Evolutionary conservation across 495 filamentous ascomycete species (phyloP).

Genomic region (Arthonia radiata): DNA sequence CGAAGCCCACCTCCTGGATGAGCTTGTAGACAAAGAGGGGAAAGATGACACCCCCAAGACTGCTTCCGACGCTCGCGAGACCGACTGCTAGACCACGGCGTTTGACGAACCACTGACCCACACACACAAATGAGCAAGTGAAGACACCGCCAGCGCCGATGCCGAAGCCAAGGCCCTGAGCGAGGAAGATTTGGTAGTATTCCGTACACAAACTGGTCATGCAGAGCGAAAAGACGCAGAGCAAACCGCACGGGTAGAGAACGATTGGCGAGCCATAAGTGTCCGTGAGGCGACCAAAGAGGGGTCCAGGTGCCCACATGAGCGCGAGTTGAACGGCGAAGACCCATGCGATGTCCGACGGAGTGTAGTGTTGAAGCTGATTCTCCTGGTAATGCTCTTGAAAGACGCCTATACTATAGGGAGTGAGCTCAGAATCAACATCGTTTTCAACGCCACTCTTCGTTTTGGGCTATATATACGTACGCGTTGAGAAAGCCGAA

Average conservation of each 20-base stretch:
- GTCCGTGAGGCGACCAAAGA: conserved; percentile 14
- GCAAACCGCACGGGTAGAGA: conserved; percentile 8
- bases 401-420: conserved; percentile 31
- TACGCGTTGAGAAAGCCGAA: conserved; percentile 14
- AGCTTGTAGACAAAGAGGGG: conserved; percentile 12
- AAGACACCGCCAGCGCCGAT: conserved; percentile 15
- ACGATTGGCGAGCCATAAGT: conserved; percentile 10
- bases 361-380: conserved; percentile 21
- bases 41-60: conserved; percentile 16
- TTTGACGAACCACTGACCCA: conserved; percentile 11
- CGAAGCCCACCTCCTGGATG: neutral
- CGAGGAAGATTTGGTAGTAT: conserved; percentile 17
- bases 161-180: conserved; percentile 16
- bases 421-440: neutral
- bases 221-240: conserved; percentile 11
- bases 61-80: conserved; percentile 11
- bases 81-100: conserved; percentile 13
- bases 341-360: conserved; percentile 33
- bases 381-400: conserved; percentile 31
- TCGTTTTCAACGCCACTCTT: neutral
- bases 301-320: conserved; percentile 15
- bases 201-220: conserved; percentile 13
- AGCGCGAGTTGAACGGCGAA: conserved; percentile 23
- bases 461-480: conserved; percentile 7
- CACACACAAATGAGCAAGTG: conserved; percentile 9